Evolutionary conservation across 345 rosid genomes (phyloP), one percentile per base, ranked within the genome.

Genomic region (Gossypium stocksii): DNA sequence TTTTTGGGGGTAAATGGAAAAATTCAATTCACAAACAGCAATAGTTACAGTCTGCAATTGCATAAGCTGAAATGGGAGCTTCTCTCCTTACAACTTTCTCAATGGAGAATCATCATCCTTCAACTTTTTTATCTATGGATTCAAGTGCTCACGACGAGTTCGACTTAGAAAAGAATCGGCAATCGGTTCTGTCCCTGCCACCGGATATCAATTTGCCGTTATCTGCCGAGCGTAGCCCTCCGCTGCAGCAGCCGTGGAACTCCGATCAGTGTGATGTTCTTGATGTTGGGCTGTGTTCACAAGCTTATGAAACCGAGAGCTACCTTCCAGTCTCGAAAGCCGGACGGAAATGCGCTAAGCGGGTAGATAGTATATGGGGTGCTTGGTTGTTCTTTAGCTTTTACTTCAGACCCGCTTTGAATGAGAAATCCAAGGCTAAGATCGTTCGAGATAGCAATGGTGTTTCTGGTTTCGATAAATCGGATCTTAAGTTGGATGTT

Each of bases 101-200:
- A 11, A 94, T 94, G 94, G 98, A 94, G 86, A 90, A 89, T 85
- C 93, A 94, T 83, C 97, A 89, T 72, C 98, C 94, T 45, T 94
- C 97, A 44, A 94, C 98, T 34, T 88, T 94, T 58, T 82, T 94
- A 62, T 94, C 97, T 14, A 94, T 94, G 97, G 98, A 94, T 85
- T 90, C 97, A 1, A 87, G 97, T 76, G 89, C 94, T 81, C 97
- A 94, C 6, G 98, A 92, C 45, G 98, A 94, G 62, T 80, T 90
- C 57, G 97, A 92, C 75, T 83, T 93, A 74, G 98, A 90, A 73
- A 89, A 92, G 92, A 92, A 86, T 80, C 83, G 93, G 9, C 93
- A 90, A 62, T 77, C 84, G 61, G 83, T 87, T 60, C 98, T 88
- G 11, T 57, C 29, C 23, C 61, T 7, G 22, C 61, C 61, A 57